Evolutionary conservation across 2,329 filamentous ascomycete genomes (phyloP), one percentile per base, ranked within the genome.

Genomic region (Monosporascus cannonballus): DNA sequence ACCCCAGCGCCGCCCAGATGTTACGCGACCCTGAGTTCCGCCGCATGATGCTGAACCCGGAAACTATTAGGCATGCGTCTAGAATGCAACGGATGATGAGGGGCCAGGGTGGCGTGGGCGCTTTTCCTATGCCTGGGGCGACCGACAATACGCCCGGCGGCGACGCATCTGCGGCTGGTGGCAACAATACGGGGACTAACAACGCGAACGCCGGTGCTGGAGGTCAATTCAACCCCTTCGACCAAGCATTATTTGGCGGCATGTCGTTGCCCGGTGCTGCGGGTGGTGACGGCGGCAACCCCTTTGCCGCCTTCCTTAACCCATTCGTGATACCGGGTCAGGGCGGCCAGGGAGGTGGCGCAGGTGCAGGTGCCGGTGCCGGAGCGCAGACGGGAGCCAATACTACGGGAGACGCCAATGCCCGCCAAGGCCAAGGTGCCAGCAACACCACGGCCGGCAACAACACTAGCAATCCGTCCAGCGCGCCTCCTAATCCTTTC

Each of bases 21-120:
- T 51, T 66, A 8, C 64, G 64, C 17, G 64, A 65, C 52, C 92
- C 92, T 0, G 82, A 91, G 58, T 91, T 97, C 73, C 83, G 94
- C 64, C 81, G 88, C 49, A 94, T 97, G 88, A 86, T 99, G 79
- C 93, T 90, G 56, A 91, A 95, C 66, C 94, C 94, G 4, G 83
- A 90, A 45, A 84, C 90, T 62, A 82, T 99, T 59, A 80, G 90
- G 53, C 85, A 89, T 68, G 90, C 92, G 63, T 83, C 90, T 64
- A 84, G 90, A 56, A 87, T 97, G 84, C 87, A 92, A 67, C 80
- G 88, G 53, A 81, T 85, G 74, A 78, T 86, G 73, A 79, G 75
- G 45, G 80, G 78, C 51, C 69, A 67, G 51, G 54, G 72, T 51
- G 75, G 74, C 48, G 76, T 71, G 54, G 74, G 71, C 53, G 74